Conservation (phyloP, 108 stramenopile species). For the Cyclotella choctawhatcheeana region DNA sequence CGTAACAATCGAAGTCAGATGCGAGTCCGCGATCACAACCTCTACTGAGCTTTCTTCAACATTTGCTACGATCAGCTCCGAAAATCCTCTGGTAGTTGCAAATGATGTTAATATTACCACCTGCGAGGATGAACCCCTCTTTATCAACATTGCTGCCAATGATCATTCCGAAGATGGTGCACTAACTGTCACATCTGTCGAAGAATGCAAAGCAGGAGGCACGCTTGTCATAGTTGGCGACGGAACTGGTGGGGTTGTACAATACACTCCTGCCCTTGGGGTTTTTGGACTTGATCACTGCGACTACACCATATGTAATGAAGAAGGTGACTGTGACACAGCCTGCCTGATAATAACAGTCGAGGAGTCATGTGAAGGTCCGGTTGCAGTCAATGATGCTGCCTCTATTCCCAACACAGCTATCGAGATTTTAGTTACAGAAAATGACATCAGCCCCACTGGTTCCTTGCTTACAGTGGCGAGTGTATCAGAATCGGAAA, state of each 20-base stretch:
- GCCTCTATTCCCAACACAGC: conserved; percentile 1
- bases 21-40: conserved; percentile 8
- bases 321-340: conserved; percentile 5
- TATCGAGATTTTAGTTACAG: conserved; percentile 21
- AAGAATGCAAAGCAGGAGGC: conserved; percentile 14
- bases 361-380: neutral
- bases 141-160: conserved; percentile 20
- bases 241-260: conserved; percentile 26
- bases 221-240: conserved; percentile 4
- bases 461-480: conserved; percentile 9
- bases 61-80: conserved; percentile 14
- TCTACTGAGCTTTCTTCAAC: neutral
- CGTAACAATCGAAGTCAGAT: conserved; percentile 18
- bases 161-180: conserved; percentile 1
- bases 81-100: conserved; percentile 11
- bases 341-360: conserved; percentile 16
- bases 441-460: conserved; percentile 21
- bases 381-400: conserved; percentile 18
- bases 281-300: conserved; percentile 14
- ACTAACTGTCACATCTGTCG: conserved; percentile 6
- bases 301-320: conserved; percentile 16
- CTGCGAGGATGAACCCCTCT: conserved; percentile 13
- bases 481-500: neutral
- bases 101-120: conserved; percentile 7
- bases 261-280: conserved; percentile 8